These are phyloP conservation scores for Dioszegia aurantiaca DNA, from an alignment of 768 basidiomycete species.

Conservation along the genomic window DNA sequence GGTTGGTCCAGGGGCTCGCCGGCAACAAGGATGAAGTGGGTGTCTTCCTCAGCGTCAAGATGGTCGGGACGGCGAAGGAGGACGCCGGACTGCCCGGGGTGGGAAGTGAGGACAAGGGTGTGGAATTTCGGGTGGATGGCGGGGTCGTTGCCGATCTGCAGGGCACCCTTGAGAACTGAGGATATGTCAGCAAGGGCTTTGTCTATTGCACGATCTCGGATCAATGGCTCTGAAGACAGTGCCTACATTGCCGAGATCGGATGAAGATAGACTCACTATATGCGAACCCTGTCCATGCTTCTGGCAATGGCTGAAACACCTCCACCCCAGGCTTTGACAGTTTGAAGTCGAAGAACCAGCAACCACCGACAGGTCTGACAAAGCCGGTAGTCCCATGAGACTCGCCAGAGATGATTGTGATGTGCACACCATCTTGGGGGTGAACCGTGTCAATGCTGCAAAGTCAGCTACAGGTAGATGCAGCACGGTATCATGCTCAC, in stretches of 20 bases:
- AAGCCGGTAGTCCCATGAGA: constrained; percentile 76
- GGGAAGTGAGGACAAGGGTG: constrained; percentile 75
- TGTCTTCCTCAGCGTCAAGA: constrained; percentile 57
- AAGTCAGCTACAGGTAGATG: neutral
- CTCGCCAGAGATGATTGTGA: constrained; percentile 86
- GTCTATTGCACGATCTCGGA: neutral
- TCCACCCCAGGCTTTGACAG: constrained; percentile 61
- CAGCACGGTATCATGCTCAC: constrained; percentile 25
- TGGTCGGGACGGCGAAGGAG: constrained; percentile 55
- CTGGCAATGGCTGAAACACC: constrained; percentile 77
- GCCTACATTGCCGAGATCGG: no score
- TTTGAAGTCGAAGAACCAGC: constrained; percentile 83
- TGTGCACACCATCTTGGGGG: constrained; percentile 54
- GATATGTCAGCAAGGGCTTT: neutral
- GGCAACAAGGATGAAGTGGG: constrained; percentile 74
- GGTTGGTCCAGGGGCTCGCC: constrained; percentile 86
- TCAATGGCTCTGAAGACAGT: no score
- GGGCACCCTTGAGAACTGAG: constrained; percentile 64
- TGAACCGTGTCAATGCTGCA: constrained; percentile 57
- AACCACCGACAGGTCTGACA: constrained; percentile 84
- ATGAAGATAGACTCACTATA: constrained; percentile 61
- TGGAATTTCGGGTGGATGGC: constrained; percentile 62
- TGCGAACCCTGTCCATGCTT: constrained; percentile 84
- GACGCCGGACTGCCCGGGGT: constrained; percentile 65
- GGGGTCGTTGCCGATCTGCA: constrained; percentile 60